phyloP scores from a whole-genome alignment of 1,284 basidiomycete genomes.

The Inonotus obliquus region DNA sequence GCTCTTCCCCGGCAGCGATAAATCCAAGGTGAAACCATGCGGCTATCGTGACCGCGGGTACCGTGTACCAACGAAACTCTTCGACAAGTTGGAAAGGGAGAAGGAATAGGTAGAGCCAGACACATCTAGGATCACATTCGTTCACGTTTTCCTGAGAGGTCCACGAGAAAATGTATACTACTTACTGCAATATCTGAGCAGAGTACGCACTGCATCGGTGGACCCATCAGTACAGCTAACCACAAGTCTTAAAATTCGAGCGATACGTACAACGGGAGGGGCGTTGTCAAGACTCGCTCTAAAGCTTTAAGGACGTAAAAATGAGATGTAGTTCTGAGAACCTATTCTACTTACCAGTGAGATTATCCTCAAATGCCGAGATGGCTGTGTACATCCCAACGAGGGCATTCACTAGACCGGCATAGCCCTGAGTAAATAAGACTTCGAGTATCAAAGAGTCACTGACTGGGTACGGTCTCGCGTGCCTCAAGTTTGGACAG shows the following conservation, averaged over 20 bases:
- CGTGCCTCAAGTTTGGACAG: slow-evolving; percentile 51
- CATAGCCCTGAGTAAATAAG: neutral
- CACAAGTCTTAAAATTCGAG: neutral
- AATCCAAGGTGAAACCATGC: slow-evolving; percentile 66
- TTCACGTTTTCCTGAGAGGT: slow-evolving; percentile 3
- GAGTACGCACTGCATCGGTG: slow-evolving; percentile 44
- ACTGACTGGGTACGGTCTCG: slow-evolving; percentile 44
- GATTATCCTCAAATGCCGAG: slow-evolving; percentile 47
- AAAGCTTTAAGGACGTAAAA: slow-evolving; percentile 32
- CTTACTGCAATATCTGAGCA: slow-evolving; percentile 48
- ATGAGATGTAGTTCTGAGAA: neutral
- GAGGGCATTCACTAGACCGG: slow-evolving; percentile 39
- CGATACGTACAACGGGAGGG: slow-evolving; percentile 54
- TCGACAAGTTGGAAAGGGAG: slow-evolving; percentile 61
- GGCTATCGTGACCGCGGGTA: slow-evolving; percentile 54
- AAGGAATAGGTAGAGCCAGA: slow-evolving; percentile 67
- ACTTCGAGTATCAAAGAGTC: neutral
- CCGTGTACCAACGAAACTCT: slow-evolving; percentile 53
- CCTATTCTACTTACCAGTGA: slow-evolving; percentile 40
- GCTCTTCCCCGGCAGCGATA: slow-evolving; percentile 60
- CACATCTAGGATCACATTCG: slow-evolving; percentile 37
- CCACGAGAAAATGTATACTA: no score
- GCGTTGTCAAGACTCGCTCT: slow-evolving; percentile 58
- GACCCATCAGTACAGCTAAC: neutral
- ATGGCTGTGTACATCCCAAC: slow-evolving; percentile 47